Evolutionary conservation across 2,329 filamentous ascomycete genomes (phyloP), one percentile per base, ranked within the genome.

Genomic region (Arthrobotrys conoides): DNA sequence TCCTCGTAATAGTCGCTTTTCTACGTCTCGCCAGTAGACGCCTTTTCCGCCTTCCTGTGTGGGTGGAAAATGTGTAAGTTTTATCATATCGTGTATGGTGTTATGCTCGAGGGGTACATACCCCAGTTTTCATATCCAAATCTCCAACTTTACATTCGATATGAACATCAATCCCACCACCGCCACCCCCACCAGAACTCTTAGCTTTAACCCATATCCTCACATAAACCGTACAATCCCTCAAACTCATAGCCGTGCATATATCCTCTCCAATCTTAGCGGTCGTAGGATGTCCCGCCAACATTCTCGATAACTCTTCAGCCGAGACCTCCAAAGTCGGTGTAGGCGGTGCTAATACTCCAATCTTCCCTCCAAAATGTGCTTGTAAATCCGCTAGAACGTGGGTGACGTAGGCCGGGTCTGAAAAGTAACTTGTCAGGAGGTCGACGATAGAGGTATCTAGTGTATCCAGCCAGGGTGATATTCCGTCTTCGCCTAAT

Each of bases 121-220:
- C 75, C 61, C 81, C 81, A 2, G 80, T 80, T 22, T 82, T 82
- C 61, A 82, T 65, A 53, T 82, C 81, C 8, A 82, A 46, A 67
- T 82, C 81, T 8, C 81, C 81, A 20, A 82, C 78, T 53, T 82
- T 82, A 12, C 80, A 81, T 22, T 82, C 81, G n/a, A 82, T 80
- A 61, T 79, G 80, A 5, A 81, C 81, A 64, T 82, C 81, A 66
- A 81, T 81, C 0, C 81, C 81, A 27, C 70, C 9, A 8, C 33
- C 33, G 9, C 33, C 33, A 30, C 27, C 75, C 8, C 76, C 71
- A n/a, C 79, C 71, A 16, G 68, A 48, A 27, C 70, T 61, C n/a
- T 81, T 77, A 10, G 81, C 72, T 24, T 67, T 68, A 20, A 71
- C 66, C 81, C 81, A 82, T 46, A 82, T 73, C 57, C 81, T 80